Evolutionary conservation across 805 yeast species (phyloP).

Genomic region (Grigorovia jiainica): DNA sequence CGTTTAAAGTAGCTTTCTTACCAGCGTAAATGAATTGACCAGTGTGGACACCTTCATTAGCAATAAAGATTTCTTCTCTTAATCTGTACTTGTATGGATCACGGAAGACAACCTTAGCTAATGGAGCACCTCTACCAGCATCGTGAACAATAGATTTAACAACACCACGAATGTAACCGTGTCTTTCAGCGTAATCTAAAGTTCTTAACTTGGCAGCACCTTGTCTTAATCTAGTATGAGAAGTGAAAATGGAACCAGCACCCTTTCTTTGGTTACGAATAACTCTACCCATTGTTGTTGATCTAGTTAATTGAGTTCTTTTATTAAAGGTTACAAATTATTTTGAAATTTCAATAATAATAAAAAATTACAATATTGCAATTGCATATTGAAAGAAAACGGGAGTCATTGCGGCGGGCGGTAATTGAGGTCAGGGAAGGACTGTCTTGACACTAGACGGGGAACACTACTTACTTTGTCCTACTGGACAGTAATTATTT

Average conservation of each 20-base stretch:
- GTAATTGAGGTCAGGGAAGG: background rate
- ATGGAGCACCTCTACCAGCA: conserved; percentile 99
- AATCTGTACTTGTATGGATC: conserved; percentile 98
- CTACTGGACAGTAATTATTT: background rate
- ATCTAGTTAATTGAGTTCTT: background rate
- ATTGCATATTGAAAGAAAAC: background rate
- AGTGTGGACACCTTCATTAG: conserved; percentile 99
- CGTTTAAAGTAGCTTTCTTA: conserved; percentile 93
- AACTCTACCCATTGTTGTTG: conserved; percentile 72
- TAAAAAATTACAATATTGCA: background rate
- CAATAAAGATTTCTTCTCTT: conserved; percentile 97
- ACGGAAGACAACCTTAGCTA: conserved; percentile 97
- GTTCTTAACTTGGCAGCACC: conserved; percentile 99
- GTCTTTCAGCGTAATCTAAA: conserved; percentile 98
- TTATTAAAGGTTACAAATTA: background rate
- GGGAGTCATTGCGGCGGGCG: background rate
- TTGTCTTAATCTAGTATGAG: conserved; percentile 99
- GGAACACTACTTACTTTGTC: too few species aligned
- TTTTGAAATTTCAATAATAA: background rate
- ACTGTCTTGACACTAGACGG: too few species aligned
- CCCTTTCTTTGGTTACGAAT: conserved; percentile 99
- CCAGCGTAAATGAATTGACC: conserved; percentile 99
- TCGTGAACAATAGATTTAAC: conserved; percentile 98
- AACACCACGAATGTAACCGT: conserved; percentile 99
- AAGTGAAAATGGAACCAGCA: conserved; percentile 99